Evolutionary conservation across 495 filamentous ascomycete genomes (phyloP), one percentile per base, ranked within the genome.

Genomic region (Tuber umbilicatum): DNA sequence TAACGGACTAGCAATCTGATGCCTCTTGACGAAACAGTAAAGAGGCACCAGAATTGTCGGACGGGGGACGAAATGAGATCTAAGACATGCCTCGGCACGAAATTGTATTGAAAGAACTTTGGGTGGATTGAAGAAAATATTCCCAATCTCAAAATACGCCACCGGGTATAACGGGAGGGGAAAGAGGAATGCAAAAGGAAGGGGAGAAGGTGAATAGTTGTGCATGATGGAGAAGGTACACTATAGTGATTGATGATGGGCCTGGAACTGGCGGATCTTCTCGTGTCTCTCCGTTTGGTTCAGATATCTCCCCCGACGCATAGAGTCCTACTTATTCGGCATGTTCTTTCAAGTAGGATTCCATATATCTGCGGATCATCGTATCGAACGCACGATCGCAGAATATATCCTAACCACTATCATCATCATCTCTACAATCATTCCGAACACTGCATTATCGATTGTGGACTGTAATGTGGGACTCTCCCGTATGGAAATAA

Each of bases 321-420:
- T 74, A 21, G 68, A 60, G 41, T 23, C 73, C 41, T 71, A 71
- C 68, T 2, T 14, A 71, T 74, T 71, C 16, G 69, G 55, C 55
- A 64, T 64, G 27, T 64, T 27, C 27, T 64, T 12, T 64, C 55
- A 1, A 19, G 55, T 64, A 64, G 55, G 55, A 35, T 35, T 27
- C 35, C 55, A 64, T 35, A 27, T 35, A 35, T 31, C 27, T 64
- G 55, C 27, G 14, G 19, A 35, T 17, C 55, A 64, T 64, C 55
- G 55, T 35, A 35, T 64, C 55, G 27, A 35, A 17, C 35, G 55
- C 27, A 19, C 27, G 14, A 64, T 64, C 27, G 55, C 19, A 31
- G 27, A 64, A 10, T 14, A 60, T 31, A 64, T 14, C 55, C 27
- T 64, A 35, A 64, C 55, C 55, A 35, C 55, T 64, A 64, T 64